Conservation (phyloP, 2,329 filamentous ascomycete genomes). For the Cladosporium oxysporum region DNA sequence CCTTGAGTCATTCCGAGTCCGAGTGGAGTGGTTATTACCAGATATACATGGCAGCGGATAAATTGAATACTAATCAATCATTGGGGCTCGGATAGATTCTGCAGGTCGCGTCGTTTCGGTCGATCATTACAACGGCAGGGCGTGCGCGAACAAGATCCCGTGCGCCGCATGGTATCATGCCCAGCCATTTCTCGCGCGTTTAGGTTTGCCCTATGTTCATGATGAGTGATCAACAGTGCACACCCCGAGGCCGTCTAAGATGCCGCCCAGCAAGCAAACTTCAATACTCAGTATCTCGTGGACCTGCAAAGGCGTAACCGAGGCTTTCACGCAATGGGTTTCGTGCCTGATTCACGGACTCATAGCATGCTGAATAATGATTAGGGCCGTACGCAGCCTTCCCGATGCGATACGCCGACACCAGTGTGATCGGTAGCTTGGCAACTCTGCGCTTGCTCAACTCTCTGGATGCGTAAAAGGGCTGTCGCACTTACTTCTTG, state of each 20-base stretch:
- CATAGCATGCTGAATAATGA: background rate
- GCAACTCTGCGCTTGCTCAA: background rate
- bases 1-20: background rate
- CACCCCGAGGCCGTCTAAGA: background rate
- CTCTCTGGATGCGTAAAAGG: background rate
- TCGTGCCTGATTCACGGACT: background rate
- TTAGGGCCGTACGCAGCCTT: background rate
- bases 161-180: background rate
- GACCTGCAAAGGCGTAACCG: background rate
- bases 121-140: background rate
- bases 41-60: background rate
- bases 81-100: background rate
- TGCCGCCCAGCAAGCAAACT: background rate
- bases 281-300: background rate
- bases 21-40: background rate
- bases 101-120: background rate
- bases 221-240: conserved; percentile 6
- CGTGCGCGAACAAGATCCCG: background rate
- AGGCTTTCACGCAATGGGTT: background rate
- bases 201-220: background rate
- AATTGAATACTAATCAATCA: background rate
- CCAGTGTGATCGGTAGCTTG: background rate
- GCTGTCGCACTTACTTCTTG: background rate
- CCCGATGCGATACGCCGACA: background rate
- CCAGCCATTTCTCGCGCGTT: background rate